Conservation (phyloP, 306 rosid genomes). For the Mucuna pruriens region DNA sequence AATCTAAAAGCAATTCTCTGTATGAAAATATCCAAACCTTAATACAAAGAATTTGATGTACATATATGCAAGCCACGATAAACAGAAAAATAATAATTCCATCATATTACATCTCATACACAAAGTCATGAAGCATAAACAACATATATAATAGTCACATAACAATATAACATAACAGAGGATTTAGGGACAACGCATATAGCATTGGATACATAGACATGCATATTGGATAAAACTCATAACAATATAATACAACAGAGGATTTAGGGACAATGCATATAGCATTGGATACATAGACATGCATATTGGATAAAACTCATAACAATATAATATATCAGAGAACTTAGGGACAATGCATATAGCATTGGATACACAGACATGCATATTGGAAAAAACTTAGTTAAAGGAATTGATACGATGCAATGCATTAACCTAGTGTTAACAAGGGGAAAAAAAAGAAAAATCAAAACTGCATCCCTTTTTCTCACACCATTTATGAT, state of each 20-base stretch:
- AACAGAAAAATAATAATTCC: conserved; percentile 22
- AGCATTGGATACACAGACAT: not conserved
- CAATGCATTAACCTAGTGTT: not conserved
- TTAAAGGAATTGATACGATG: not conserved
- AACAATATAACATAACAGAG: not conserved
- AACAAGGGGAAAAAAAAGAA: not conserved
- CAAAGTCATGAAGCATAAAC: conserved; percentile 13
- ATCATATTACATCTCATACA: not conserved
- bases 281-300: not conserved
- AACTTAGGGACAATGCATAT: not conserved
- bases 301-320: too few species aligned
- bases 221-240: too few species aligned
- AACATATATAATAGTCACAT: not conserved
- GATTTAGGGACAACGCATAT: not conserved
- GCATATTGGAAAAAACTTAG: too few species aligned
- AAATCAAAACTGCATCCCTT: not conserved
- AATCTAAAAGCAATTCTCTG: conserved; percentile 93
- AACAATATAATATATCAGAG: not conserved
- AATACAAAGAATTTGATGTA: conserved; percentile 21
- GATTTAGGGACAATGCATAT: not conserved
- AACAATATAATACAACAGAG: not conserved
- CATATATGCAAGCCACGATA: conserved; percentile 8
- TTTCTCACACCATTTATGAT: not conserved
- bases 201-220: not conserved
- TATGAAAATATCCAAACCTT: conserved; percentile 34